phyloP scores from a whole-genome alignment of 139 green algal species.

The Mychonastes homosphaera region DNA sequence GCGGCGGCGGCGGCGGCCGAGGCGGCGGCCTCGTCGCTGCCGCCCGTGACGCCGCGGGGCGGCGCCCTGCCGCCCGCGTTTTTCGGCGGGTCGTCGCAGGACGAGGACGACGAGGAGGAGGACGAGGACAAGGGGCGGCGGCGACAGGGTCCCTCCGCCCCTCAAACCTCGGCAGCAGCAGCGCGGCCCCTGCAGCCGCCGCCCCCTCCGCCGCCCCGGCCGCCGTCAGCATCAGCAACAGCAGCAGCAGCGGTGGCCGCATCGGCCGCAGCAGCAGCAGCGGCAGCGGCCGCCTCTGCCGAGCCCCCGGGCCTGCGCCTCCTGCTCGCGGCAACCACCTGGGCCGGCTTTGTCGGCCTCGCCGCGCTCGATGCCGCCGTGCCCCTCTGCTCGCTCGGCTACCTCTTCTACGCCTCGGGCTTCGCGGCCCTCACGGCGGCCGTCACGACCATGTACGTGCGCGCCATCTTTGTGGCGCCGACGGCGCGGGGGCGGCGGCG shows the following conservation, averaged over 20 bases:
- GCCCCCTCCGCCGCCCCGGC: too few relatives aligned
- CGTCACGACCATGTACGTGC: slow-evolving; percentile 6
- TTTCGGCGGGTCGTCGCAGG: too few relatives aligned
- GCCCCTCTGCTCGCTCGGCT: slow-evolving; percentile 14
- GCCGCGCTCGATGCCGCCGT: slow-evolving; percentile 2
- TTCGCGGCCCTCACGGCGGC: slow-evolving; percentile 9
- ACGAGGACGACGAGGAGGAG: background rate
- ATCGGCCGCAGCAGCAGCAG: background rate
- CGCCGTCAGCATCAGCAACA: background rate
- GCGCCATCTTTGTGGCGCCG: slow-evolving; percentile 1
- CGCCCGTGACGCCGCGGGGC: background rate
- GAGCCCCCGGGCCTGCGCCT: background rate
- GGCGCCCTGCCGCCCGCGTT: too few relatives aligned
- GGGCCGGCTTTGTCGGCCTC: slow-evolving; percentile 7
- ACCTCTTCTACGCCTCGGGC: slow-evolving; percentile 9
- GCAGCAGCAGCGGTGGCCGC: background rate
- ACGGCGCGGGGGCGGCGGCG: background rate
- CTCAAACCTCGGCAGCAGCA: background rate
- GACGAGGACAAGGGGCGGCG: background rate
- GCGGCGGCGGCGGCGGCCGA: background rate
- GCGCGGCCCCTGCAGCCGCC: too few relatives aligned
- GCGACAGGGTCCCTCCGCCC: background rate
- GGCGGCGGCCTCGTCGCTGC: background rate
- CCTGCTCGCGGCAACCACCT: too few relatives aligned
- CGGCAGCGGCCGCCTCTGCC: background rate